A percentile compares a stretch with the other conserved stretches of the same genome.
phyloP scores from a whole-genome alignment of 345 rosid genomes.

The Melaleuca alternifolia region DNA sequence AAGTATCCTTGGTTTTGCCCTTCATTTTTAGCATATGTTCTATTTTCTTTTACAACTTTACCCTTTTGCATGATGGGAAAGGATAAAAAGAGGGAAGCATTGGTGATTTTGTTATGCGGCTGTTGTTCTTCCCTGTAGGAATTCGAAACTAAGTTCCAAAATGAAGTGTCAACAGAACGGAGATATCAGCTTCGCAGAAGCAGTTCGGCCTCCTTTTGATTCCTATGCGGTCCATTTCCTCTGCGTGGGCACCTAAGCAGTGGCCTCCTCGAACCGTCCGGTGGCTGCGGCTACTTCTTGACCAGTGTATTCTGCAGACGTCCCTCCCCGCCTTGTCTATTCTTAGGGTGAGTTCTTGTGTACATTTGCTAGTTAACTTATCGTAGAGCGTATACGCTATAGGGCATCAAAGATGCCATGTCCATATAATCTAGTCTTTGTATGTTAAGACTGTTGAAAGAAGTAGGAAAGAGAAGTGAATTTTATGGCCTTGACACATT shows the following conservation, averaged over 20 bases:
- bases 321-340: neutral
- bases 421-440: neutral
- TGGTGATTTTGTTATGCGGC: neutral
- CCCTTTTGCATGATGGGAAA: neutral
- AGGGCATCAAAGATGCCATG: neutral
- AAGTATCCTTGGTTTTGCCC: neutral
- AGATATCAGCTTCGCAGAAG: slow-evolving; percentile 50
- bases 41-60: neutral
- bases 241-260: neutral
- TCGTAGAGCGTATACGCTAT: neutral
- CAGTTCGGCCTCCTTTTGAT: slow-evolving; percentile 36
- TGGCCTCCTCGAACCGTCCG: neutral
- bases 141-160: slow-evolving; percentile 20
- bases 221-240: neutral
- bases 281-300: neutral
- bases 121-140: slow-evolving; percentile 20
- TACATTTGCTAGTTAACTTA: neutral
- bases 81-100: neutral
- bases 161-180: slow-evolving; percentile 7
- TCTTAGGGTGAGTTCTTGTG: neutral
- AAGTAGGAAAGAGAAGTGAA: neutral
- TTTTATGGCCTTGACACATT: neutral
- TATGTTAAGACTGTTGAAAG: neutral
- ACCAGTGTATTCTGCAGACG: neutral
- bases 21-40: neutral